phyloP scores from a whole-genome alignment of 805 yeast species.

The Geotrichum ghanense region DNA sequence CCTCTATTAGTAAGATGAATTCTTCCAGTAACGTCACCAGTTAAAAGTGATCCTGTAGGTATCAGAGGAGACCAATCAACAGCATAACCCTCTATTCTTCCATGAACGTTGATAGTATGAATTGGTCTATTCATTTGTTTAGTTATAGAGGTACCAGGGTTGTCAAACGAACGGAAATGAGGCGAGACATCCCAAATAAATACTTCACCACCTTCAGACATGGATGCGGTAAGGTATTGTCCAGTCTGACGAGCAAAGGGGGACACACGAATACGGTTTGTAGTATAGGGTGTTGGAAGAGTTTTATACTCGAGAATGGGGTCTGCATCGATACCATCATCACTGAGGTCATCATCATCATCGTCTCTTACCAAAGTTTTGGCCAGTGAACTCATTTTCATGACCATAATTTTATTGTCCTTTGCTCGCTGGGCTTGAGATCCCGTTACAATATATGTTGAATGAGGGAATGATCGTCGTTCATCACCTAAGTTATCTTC shows the following conservation, averaged over 20 bases:
- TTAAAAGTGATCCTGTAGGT: constrained; percentile 65
- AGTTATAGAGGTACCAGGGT: constrained; percentile 76
- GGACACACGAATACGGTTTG: constrained; percentile 77
- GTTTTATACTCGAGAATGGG: constrained; percentile 82
- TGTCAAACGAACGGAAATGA: constrained; percentile 72
- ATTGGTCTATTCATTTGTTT: constrained; percentile 68
- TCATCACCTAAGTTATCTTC: constrained; percentile 83
- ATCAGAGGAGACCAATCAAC: constrained; percentile 91
- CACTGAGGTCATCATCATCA: constrained; percentile 61
- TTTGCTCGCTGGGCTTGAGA: constrained; percentile 83
- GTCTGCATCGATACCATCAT: constrained; percentile 60
- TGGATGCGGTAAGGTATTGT: constrained; percentile 77
- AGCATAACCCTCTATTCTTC: constrained; percentile 95
- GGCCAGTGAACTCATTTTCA: constrained; percentile 70
- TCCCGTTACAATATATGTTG: constrained; percentile 77
- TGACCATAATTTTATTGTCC: constrained; percentile 78
- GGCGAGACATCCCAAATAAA: constrained; percentile 70
- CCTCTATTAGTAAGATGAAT: constrained; percentile 70
- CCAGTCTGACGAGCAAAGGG: constrained; percentile 67
- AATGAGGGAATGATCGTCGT: constrained; percentile 82
- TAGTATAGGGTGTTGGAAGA: constrained; percentile 68
- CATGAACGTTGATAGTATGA: constrained; percentile 75
- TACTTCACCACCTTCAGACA: constrained; percentile 87
- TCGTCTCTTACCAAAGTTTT: constrained; percentile 84
- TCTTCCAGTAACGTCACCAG: constrained; percentile 86